Evolutionary conservation across 257 asterid genomes (phyloP).

Genomic region (Salvia hispanica): DNA sequence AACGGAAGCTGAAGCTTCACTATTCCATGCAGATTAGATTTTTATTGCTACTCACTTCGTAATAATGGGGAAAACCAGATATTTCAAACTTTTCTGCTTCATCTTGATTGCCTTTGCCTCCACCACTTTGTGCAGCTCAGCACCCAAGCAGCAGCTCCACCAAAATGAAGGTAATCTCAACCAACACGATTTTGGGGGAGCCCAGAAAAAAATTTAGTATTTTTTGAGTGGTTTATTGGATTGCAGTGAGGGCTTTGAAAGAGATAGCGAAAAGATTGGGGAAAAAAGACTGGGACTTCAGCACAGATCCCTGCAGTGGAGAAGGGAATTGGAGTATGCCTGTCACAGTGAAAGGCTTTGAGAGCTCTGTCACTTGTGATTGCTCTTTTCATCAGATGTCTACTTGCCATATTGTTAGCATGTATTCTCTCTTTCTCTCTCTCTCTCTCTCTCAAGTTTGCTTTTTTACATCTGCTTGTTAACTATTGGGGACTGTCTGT

Average conservation of each 20-base stretch:
- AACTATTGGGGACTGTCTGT: background rate
- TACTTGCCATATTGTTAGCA: constrained; percentile 66
- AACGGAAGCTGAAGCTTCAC: constrained; percentile 22
- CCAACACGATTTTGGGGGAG: constrained; percentile 4
- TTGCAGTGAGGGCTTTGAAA: constrained; percentile 63
- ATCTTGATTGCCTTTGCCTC: constrained; percentile 42
- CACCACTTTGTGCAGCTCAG: constrained; percentile 35
- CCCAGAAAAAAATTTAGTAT: constrained; percentile 18
- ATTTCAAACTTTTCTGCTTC: constrained; percentile 29
- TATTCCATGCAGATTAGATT: constrained; percentile 34
- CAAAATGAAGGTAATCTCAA: constrained; percentile 58
- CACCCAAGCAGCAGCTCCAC: constrained; percentile 48
- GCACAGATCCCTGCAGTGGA: constrained; percentile 72
- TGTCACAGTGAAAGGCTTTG: constrained; percentile 52
- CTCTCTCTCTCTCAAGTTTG: constrained; percentile 20
- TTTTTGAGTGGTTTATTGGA: background rate
- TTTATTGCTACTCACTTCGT: background rate
- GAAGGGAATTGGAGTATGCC: constrained; percentile 79
- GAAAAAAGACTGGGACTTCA: constrained; percentile 80
- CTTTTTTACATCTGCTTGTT: constrained; percentile 7
- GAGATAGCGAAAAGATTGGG: constrained; percentile 66
- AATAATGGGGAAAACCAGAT: constrained; percentile 19
- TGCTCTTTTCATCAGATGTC: constrained; percentile 61
- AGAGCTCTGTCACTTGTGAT: constrained; percentile 68
- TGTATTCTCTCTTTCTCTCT: constrained; percentile 58